phyloP scores from a whole-genome alignment of 176 grass and related monocot genomes.

The Rhynchospora pubera region DNA sequence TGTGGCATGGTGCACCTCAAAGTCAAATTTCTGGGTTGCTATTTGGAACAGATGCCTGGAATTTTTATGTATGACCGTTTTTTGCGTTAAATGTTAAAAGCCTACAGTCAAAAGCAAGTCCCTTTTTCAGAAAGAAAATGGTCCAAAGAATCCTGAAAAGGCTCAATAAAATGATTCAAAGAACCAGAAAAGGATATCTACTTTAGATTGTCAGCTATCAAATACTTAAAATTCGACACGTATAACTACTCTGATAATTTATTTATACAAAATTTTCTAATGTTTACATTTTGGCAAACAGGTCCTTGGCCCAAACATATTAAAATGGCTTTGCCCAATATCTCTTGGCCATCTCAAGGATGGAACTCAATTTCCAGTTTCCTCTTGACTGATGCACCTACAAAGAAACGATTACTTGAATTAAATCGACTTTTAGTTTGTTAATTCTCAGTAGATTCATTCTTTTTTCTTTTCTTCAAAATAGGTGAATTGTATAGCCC shows the following conservation, averaged over 20 bases:
- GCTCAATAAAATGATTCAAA: background rate
- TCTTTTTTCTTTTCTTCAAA: background rate
- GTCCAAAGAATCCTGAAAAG: background rate
- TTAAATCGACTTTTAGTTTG: background rate
- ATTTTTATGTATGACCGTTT: background rate
- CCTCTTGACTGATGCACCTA: conserved; percentile 34
- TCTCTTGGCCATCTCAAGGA: conserved; percentile 63
- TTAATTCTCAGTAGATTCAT: background rate
- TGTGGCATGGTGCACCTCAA: background rate
- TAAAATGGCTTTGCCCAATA: conserved; percentile 69
- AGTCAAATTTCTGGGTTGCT: background rate
- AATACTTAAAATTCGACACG: background rate
- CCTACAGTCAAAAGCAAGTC: background rate
- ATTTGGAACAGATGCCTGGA: background rate
- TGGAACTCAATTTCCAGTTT: conserved; percentile 71
- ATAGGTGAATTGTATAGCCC: conserved; percentile 8
- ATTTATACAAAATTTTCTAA: background rate
- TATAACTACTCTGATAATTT: background rate
- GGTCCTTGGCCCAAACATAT: conserved; percentile 74
- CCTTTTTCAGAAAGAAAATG: background rate
- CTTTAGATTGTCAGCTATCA: background rate
- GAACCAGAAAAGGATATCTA: background rate
- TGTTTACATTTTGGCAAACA: conserved; percentile 24
- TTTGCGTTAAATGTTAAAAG: background rate
- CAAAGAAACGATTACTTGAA: background rate